Percentiles rank a stretch among this genome's conserved stretches.
phyloP scores from a whole-genome alignment of 2,329 filamentous ascomycete species.

The Phyllosticta capitalensis region DNA sequence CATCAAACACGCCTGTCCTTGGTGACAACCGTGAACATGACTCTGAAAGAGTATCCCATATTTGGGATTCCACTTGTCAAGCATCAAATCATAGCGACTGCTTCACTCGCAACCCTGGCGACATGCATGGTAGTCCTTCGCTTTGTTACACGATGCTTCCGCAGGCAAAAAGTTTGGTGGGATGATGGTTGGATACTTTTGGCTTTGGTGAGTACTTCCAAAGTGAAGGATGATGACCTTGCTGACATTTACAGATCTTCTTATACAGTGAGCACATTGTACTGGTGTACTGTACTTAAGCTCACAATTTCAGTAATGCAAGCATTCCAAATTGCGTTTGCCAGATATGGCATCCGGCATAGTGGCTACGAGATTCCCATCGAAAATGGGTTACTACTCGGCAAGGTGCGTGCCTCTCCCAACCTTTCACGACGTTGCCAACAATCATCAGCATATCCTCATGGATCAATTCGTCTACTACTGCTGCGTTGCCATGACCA shows the following conservation, averaged over 20 bases:
- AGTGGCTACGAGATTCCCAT: neutral
- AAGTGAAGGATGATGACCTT: neutral
- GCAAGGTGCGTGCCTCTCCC: neutral
- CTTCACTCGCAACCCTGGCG: neutral
- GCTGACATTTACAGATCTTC: neutral
- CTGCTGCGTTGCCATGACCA: neutral
- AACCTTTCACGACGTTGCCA: neutral
- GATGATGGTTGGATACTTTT: neutral
- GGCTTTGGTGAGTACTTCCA: neutral
- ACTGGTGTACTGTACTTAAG: neutral
- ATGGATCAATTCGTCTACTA: constrained; percentile 4
- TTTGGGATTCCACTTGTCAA: neutral
- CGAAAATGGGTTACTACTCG: neutral
- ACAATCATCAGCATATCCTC: neutral
- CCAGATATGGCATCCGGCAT: constrained; percentile 1
- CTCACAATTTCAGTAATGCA: neutral
- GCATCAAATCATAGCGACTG: constrained; percentile 1
- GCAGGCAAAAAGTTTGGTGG: neutral
- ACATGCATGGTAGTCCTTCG: neutral
- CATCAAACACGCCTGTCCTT: neutral
- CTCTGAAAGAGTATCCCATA: neutral
- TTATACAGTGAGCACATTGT: neutral
- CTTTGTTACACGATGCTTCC: neutral
- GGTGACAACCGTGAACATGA: neutral
- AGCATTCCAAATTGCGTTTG: constrained; percentile 2